These are phyloP conservation scores for Inonotus hispidus DNA, from an alignment of 1,284 basidiomycete genomes.

Conservation along the genomic window DNA sequence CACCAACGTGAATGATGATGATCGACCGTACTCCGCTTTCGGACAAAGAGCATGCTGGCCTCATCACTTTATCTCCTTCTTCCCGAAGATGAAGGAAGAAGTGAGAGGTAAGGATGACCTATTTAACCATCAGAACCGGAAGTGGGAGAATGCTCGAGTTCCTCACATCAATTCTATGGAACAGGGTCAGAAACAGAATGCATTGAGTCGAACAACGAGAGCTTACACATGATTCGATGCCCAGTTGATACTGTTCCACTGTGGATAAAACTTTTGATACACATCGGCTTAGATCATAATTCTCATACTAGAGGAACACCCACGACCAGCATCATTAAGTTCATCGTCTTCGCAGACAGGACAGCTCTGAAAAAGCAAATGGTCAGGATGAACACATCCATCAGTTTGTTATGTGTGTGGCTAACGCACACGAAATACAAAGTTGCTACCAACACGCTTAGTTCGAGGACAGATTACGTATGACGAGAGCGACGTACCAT, in stretches of 20 bases:
- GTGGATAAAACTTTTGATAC: conserved; percentile 5
- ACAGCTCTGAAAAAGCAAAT: neutral
- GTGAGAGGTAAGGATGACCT: conserved; percentile 9
- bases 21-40: neutral
- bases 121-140: neutral
- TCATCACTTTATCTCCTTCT: neutral
- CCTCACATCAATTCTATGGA: neutral
- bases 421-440: conserved; percentile 7
- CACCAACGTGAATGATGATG: conserved; percentile 3
- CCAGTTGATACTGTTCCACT: conserved; percentile 8
- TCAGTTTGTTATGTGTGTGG: neutral
- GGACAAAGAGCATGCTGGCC: neutral
- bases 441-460: neutral
- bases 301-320: neutral
- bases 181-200: neutral
- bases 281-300: neutral
- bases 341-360: conserved; percentile 4
- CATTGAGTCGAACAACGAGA: neutral
- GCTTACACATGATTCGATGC: conserved; percentile 11
- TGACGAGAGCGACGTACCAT: neutral
- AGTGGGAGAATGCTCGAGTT: neutral
- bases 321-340: conserved; percentile 6
- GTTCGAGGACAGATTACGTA: too few relatives aligned
- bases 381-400: neutral
- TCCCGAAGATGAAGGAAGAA: conserved; percentile 5